Conservation (phyloP, 768 basidiomycete genomes). For the Psilocybe cyanescens region DNA sequence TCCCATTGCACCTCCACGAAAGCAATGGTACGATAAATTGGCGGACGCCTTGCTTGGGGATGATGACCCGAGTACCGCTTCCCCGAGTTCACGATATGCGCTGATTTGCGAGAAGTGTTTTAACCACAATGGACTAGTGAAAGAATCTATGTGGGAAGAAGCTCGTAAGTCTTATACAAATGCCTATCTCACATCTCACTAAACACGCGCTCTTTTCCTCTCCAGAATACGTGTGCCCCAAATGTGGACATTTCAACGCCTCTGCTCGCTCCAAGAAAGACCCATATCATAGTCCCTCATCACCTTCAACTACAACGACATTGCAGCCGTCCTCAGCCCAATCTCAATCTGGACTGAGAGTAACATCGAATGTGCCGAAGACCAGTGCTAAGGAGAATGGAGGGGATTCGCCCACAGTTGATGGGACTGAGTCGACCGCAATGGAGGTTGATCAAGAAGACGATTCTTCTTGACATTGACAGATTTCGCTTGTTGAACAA, state of each 20-base stretch:
- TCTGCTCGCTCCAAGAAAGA: conserved; percentile 42
- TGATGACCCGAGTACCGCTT: conserved; percentile 52
- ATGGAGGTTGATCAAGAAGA: conserved; percentile 35
- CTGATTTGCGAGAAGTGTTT: conserved; percentile 90
- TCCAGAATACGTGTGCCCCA: conserved; percentile 83
- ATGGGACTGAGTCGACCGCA: conserved; percentile 23
- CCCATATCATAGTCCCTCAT: conserved; percentile 15
- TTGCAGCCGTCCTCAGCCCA: conserved; percentile 14
- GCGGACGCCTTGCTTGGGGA: conserved; percentile 89
- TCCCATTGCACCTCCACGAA: conserved; percentile 54
- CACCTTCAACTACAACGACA: conserved; percentile 18
- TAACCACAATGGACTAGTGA: conserved; percentile 86
- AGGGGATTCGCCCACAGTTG: conserved; percentile 25
- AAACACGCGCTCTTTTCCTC: neutral
- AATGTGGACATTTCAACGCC: conserved; percentile 84
- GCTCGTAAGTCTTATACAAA: conserved; percentile 61
- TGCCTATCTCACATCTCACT: neutral
- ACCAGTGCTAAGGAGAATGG: conserved; percentile 10
- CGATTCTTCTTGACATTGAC: conserved; percentile 5
- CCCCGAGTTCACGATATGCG: conserved; percentile 67
- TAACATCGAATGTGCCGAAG: conserved; percentile 2
- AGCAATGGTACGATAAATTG: conserved; percentile 86
- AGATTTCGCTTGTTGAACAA: neutral
- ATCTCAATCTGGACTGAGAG: conserved; percentile 13
- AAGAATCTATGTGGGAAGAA: conserved; percentile 80